Evolutionary conservation across 495 filamentous ascomycete species (phyloP), one percentile per base, ranked within the genome.

Genomic region (Thermochaetoides thermophila): DNA sequence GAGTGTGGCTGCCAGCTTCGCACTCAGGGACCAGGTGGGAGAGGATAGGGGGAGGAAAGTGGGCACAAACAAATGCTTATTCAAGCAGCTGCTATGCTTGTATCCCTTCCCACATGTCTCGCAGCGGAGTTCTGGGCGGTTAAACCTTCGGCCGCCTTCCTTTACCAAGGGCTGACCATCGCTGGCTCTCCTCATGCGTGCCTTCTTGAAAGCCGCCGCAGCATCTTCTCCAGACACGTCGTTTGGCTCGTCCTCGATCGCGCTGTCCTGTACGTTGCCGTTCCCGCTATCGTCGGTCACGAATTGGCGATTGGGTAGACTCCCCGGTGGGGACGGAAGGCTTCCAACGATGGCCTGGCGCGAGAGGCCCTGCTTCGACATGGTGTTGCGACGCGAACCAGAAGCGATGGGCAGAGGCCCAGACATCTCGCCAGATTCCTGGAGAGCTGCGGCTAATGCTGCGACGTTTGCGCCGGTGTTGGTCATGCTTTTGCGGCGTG

Each of bases 81-180:
- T 89, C 68, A 97, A 76, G 78, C 89, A 97, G 69, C 91, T 96
- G 76, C 87, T 87, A 74, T 97, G 89, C 78, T 97, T 97, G 76
- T 97, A 97, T 63, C 83, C 85, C 71, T 97, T 97, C 59, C 89
- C 89, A 69, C 89, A 97, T 60, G 82, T 89, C 52, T 95, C 86
- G 64, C 89, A 97, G 60, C 82, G 81, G 50, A 97, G 70, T 54
- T 95, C 87, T 45, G 74, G 73, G 46, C 75, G 70, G 51, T 65
- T 79, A 55, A 63, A 63, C 56, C 74, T 78, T 55, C 77, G 84
- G 46, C 72, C 36, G 8, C 41, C 74, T 42, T 84, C 81, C 60
- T 84, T 89, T 45, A 64, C 66, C 44, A 84, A 63, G 40, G 76
- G 74, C 43, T 82, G 76, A 40, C 81, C 84, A 60, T 91, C 89